A percentile compares a stretch with the other conserved stretches of the same genome.
These are phyloP conservation scores for Aspergillus puulaauensis DNA, from an alignment of 2,329 filamentous ascomycete species.

Conservation along the genomic window DNA sequence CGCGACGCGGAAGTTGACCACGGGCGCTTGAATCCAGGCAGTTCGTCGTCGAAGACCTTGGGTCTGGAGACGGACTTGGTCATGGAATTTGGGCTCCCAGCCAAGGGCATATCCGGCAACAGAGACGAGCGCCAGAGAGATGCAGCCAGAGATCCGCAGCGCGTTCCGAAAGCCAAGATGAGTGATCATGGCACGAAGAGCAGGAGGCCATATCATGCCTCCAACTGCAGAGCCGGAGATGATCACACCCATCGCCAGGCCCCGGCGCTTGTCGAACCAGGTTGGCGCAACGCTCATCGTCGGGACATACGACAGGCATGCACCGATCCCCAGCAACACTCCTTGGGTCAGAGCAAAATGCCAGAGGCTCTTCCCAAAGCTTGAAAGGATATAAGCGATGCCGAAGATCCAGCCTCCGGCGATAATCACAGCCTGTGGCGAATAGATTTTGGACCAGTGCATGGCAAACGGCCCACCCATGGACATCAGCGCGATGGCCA, in stretches of 20 bases:
- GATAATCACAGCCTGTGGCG: conserved; percentile 32
- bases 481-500: conserved; percentile 39
- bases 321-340: conserved; percentile 38
- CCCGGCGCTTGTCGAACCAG: conserved; percentile 39
- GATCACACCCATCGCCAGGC: conserved; percentile 42
- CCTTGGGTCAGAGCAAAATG: conserved; percentile 38
- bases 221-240: conserved; percentile 41
- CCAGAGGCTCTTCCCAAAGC: conserved; percentile 35
- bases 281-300: conserved; percentile 40
- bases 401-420: conserved; percentile 36
- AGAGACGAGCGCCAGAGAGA: conserved; percentile 31
- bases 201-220: conserved; percentile 41
- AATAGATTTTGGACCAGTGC: conserved; percentile 36
- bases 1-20: conserved; percentile 32
- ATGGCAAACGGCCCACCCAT: conserved; percentile 38
- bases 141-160: conserved; percentile 32
- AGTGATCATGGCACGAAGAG: conserved; percentile 31
- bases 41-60: conserved; percentile 15
- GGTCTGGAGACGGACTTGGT: conserved; percentile 21
- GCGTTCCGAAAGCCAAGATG: conserved; percentile 40
- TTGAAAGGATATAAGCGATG: conserved; percentile 34
- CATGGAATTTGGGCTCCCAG: conserved; percentile 31
- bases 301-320: conserved; percentile 40
- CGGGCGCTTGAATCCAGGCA: conserved; percentile 27
- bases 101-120: conserved; percentile 24